These are phyloP conservation scores for Trichoderma breve DNA, from an alignment of 2,329 filamentous ascomycete species.

Conservation along the genomic window DNA sequence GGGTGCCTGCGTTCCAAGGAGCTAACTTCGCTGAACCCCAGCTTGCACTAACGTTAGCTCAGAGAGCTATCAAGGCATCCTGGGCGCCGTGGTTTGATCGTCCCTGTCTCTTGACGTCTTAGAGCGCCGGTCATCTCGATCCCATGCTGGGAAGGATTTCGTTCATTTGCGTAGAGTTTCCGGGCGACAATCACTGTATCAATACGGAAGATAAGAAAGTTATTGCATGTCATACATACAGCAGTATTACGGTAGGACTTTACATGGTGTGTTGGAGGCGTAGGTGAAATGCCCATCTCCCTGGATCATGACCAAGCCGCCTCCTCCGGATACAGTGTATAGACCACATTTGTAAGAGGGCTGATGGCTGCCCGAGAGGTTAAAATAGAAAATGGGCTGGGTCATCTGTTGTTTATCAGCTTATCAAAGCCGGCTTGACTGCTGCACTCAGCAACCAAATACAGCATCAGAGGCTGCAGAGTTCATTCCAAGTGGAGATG, in stretches of 20 bases:
- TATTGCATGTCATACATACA: background rate
- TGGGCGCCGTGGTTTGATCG: conserved; percentile 1
- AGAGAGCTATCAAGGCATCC: conserved; percentile 9
- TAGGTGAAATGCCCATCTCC: background rate
- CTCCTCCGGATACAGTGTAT: background rate
- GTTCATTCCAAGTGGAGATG: conserved; percentile 14
- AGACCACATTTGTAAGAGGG: background rate
- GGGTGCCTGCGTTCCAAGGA: conserved; percentile 8
- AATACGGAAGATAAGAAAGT: background rate
- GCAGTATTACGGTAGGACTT: background rate
- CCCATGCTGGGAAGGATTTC: background rate
- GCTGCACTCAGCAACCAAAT: background rate
- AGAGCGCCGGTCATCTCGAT: conserved; percentile 10
- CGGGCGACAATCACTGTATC: background rate
- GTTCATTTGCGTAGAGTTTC: background rate
- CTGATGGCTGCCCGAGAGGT: background rate
- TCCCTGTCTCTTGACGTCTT: conserved; percentile 15
- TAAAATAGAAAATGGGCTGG: background rate
- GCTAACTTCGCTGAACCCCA: background rate
- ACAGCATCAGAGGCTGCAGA: conserved; percentile 7
- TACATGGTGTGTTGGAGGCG: background rate
- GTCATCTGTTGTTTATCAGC: conserved; percentile 9
- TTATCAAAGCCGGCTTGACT: background rate
- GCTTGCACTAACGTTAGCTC: conserved; percentile 10
- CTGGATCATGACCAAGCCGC: background rate